These are phyloP conservation scores for Scleroderma citrinum DNA, from an alignment of 768 basidiomycete genomes.

Conservation along the genomic window DNA sequence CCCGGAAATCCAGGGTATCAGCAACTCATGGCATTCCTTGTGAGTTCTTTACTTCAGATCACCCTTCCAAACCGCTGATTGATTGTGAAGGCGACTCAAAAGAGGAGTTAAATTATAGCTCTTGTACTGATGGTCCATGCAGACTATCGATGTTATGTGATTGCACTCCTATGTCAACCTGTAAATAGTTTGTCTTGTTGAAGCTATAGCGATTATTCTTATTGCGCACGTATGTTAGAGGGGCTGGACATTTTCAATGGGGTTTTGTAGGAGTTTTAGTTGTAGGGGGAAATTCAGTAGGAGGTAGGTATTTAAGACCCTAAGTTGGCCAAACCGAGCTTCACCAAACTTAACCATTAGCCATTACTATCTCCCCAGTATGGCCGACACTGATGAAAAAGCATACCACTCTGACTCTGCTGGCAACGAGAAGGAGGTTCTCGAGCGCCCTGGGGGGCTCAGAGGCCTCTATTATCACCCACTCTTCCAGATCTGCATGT, in stretches of 20 bases:
- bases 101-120: slow-evolving; percentile 15
- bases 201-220: not conserved
- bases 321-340: not conserved
- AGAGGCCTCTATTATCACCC: slow-evolving; percentile 56
- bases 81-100: slow-evolving; percentile 20
- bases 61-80: not conserved
- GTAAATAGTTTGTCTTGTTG: slow-evolving; percentile 6
- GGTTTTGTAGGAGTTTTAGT: not conserved
- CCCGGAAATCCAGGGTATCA: slow-evolving; percentile 45
- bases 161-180: not conserved
- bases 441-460: slow-evolving; percentile 45
- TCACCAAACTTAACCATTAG: not conserved
- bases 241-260: not conserved
- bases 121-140: not conserved
- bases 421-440: slow-evolving; percentile 24
- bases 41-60: slow-evolving; percentile 28
- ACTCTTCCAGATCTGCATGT: slow-evolving; percentile 39
- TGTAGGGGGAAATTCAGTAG: not conserved
- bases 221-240: not conserved
- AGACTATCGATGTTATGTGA: not conserved
- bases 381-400: not conserved
- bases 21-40: slow-evolving; percentile 66
- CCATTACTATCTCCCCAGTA: not conserved
- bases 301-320: not conserved
- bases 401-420: not conserved